Evolutionary conservation across 805 yeast genomes (phyloP), one percentile per base, ranked within the genome.

Genomic region (Myxozyma nipponensis): DNA sequence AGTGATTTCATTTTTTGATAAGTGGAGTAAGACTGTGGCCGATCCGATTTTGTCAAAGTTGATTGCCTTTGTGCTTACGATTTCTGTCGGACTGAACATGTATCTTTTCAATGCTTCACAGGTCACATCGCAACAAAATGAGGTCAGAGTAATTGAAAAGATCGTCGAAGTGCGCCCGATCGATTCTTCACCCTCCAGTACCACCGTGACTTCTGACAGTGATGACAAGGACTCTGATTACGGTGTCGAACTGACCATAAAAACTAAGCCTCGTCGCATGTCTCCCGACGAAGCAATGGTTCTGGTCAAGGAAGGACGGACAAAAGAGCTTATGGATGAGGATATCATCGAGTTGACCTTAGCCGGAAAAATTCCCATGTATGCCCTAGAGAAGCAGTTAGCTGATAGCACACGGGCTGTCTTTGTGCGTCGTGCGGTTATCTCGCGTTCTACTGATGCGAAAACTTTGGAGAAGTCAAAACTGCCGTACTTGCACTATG

Each of bases 381-480:
- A 93, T 66, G 96, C 98, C 0, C 77, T 93, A 56, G 99, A 93
- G 67, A 93, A 91, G 69, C 91, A 87, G 70, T 77, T 93, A 53
- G 85, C 76, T 25, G 93, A 93, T 66, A 87, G 83, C 52, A 80
- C 90, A 6, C 82, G 99, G 62, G 99, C 99, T 3, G 99, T 93
- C 59, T 76, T 77, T 39, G 84, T 93, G 48, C 90, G 99, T 71
- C 85, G 99, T 71, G 81, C 80, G 49, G 90, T 95, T n/a, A 84
- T 93, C 62, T 86, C 97, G 18, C 77, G 80, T 44, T 69, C 87
- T 46, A 87, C 96, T 4, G 77, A 82, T 61, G 88, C 95, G 18
- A 89, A 95, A 48, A 82, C 86, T 17, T 74, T 93, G 48, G 83
- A 82, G 58, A 71, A 84, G 1, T 73, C 78, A 30, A 78, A 80